These are phyloP conservation scores for Entomortierella chlamydospora DNA, from an alignment of 192 early-diverging fungal species.

Conservation along the genomic window DNA sequence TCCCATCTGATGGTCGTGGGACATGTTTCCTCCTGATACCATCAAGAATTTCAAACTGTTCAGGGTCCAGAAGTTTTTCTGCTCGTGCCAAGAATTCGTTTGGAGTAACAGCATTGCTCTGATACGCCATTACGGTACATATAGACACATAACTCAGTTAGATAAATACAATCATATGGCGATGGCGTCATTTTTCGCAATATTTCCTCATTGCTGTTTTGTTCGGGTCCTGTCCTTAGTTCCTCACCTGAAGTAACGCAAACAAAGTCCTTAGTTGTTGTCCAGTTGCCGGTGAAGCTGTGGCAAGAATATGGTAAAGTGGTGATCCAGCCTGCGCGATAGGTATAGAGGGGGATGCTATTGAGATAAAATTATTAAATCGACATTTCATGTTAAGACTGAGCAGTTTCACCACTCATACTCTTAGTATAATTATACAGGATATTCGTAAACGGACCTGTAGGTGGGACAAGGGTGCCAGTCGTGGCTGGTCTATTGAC, in stretches of 20 bases:
- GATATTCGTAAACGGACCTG: constrained; percentile 3
- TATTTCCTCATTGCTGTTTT: neutral
- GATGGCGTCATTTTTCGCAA: no score
- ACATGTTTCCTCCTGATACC: constrained; percentile 55
- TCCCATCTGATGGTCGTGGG: constrained; percentile 1
- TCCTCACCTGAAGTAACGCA: constrained; percentile 31
- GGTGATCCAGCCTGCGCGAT: constrained; percentile 42
- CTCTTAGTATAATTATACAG: no score
- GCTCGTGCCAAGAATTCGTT: constrained; percentile 57
- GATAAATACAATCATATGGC: no score
- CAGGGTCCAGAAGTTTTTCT: constrained; percentile 47
- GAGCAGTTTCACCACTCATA: no score
- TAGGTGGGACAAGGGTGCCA: neutral
- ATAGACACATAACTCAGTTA: neutral
- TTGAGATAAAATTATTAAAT: no score
- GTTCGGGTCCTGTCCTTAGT: neutral
- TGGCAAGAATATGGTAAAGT: constrained; percentile 35
- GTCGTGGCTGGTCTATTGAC: constrained; percentile 1
- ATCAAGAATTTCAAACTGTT: constrained; percentile 60
- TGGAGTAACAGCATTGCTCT: constrained; percentile 57
- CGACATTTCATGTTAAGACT: no score
- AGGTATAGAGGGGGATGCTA: constrained; percentile 10
- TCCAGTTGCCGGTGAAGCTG: constrained; percentile 14
- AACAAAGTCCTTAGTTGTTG: constrained; percentile 35
- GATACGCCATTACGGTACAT: neutral